A percentile compares a stretch with the other conserved stretches of the same genome.
Conservation (phyloP, 257 asterid species). For the Penstemon davidsonii region DNA sequence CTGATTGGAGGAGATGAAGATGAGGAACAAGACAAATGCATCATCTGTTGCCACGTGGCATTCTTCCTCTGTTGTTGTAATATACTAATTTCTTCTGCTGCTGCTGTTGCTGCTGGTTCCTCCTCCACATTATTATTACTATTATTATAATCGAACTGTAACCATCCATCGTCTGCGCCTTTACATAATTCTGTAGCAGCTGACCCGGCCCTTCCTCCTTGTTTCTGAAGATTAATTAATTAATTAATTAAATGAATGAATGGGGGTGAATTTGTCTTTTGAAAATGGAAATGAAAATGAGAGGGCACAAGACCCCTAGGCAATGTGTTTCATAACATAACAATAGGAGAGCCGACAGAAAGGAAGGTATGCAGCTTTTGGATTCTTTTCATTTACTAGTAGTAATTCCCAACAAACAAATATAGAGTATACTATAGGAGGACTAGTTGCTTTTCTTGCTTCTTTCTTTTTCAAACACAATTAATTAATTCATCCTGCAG, state of each 20-base stretch:
- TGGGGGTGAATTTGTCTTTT: constrained; percentile 36
- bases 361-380: constrained; percentile 87
- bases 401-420: constrained; percentile 61
- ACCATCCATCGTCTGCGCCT: constrained; percentile 60
- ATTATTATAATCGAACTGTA: constrained; percentile 55
- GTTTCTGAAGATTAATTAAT: constrained; percentile 43
- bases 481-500: no score
- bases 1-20: constrained; percentile 35
- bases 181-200: constrained; percentile 58
- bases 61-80: constrained; percentile 51
- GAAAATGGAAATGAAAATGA: constrained; percentile 30
- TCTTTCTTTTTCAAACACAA: constrained; percentile 6
- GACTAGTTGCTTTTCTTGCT: constrained; percentile 41
- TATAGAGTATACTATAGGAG: no score
- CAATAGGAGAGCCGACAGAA: constrained; percentile 63
- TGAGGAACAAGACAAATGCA: constrained; percentile 53
- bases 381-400: constrained; percentile 49
- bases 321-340: constrained; percentile 26
- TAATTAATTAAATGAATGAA: constrained; percentile 32
- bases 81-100: not conserved
- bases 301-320: constrained; percentile 60
- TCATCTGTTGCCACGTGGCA: constrained; percentile 74
- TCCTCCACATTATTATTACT: not conserved
- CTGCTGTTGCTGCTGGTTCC: no score
- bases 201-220: constrained; percentile 35